phyloP scores from a whole-genome alignment of 2,329 filamentous ascomycete species.

The Exophiala bonariae region DNA sequence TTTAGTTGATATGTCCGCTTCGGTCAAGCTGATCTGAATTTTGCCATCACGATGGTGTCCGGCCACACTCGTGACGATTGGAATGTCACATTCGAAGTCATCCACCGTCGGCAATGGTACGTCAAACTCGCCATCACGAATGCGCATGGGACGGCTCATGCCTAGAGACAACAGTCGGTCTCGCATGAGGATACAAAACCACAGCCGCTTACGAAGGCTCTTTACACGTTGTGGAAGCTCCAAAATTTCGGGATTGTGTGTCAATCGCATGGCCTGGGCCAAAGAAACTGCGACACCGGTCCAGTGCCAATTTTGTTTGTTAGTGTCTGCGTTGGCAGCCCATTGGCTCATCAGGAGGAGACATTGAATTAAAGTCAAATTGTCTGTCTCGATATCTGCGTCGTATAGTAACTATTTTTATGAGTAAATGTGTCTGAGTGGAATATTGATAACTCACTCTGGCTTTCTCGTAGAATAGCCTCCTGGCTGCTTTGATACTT shows the following conservation, averaged over 20 bases:
- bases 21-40: neutral
- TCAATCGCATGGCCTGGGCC: slow-evolving; percentile 77
- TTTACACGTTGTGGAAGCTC: slow-evolving; percentile 68
- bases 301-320: slow-evolving; percentile 98
- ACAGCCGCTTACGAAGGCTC: slow-evolving; percentile 87
- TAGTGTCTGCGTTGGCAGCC: slow-evolving; percentile 94
- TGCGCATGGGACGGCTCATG: slow-evolving; percentile 73
- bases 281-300: slow-evolving; percentile 89
- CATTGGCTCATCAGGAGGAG: slow-evolving; percentile 92
- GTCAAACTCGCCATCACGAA: slow-evolving; percentile 68
- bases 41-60: neutral
- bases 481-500: slow-evolving; percentile 42
- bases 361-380: slow-evolving; percentile 82
- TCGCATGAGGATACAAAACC: slow-evolving; percentile 96
- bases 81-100: slow-evolving; percentile 7
- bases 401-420: slow-evolving; percentile 69
- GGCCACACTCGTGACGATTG: neutral
- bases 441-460: slow-evolving; percentile 38
- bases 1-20: neutral
- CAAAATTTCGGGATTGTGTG: slow-evolving; percentile 57
- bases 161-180: slow-evolving; percentile 80
- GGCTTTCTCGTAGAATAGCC: slow-evolving; percentile 33
- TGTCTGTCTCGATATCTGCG: slow-evolving; percentile 89
- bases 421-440: neutral
- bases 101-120: slow-evolving; percentile 3